Conservation (phyloP, 805 yeast genomes). For the Candida xyloterini region DNA sequence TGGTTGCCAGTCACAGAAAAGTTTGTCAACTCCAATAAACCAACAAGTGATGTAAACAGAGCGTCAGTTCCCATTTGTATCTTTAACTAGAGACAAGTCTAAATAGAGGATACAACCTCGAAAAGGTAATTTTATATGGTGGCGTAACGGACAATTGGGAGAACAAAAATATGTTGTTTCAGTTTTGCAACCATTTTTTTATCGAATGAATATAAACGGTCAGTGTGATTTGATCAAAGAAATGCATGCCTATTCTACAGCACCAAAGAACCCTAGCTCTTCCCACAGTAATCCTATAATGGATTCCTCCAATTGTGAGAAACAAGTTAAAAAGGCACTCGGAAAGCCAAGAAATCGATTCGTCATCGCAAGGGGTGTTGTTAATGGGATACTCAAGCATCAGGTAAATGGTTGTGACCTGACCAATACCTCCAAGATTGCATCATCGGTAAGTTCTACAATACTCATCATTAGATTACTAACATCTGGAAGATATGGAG, state of each 20-base stretch:
- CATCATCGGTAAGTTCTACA: slow-evolving; percentile 14
- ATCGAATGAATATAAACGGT: too few species aligned
- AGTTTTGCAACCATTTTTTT: slow-evolving; percentile 6
- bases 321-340: not conserved
- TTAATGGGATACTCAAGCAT: slow-evolving; percentile 11
- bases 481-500: slow-evolving; percentile 11
- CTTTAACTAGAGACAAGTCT: too few species aligned
- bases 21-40: too few species aligned
- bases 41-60: too few species aligned
- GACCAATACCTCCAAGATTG: slow-evolving; percentile 12
- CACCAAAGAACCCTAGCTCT: too few species aligned
- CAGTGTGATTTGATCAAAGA: not conserved
- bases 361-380: slow-evolving; percentile 15
- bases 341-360: slow-evolving; percentile 18
- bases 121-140: not conserved
- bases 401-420: not conserved
- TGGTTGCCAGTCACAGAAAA: too few species aligned
- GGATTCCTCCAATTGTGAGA: not conserved
- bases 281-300: not conserved
- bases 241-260: not conserved
- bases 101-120: too few species aligned
- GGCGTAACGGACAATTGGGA: not conserved
- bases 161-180: slow-evolving; percentile 1
- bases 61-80: too few species aligned
- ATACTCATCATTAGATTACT: not conserved